Evolutionary conservation across 2,329 filamentous ascomycete species (phyloP), one percentile per base, ranked within the genome.

Genomic region (Epichloe uncinata): DNA sequence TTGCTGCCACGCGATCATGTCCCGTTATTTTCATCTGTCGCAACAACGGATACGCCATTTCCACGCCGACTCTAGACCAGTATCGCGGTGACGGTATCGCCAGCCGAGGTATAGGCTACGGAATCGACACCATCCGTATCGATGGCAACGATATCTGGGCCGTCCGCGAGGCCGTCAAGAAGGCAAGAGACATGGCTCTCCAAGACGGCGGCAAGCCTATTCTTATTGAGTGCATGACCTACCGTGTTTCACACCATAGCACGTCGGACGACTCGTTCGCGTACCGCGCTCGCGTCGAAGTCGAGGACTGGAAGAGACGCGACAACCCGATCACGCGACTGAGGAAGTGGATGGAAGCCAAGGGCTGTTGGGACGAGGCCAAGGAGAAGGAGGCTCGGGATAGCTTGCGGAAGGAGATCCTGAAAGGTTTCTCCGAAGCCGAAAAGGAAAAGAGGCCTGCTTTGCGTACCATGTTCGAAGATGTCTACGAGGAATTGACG

Each of bases 231-330:
- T 89, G 89, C 50, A 95, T 98, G 87, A 91, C 87, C 22, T 98
- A 98, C 69, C 88, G 93, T n/a, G 90, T 97, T 42, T 91, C 87
- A 6, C 89, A 98, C 64, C 93, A 98, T 70, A 95, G 88, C 67
- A 98, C 93, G 0, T 93, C 86, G 0, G 93, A 98, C 62, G 93
- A 98, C 68, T 93, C 86, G 26, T 98, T 96, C 61, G 93, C 93
- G 0, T 98, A 98, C 70, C 85, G 93, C 8, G 89, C 90, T 1
- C 81, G 85, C 26, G 82, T 96, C 1, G 93, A 98, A 62, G 93
- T 98, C 66, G 88, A 95, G 63, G 87, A 95, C 63, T 95, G 89
- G 89, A 95, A 94, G 66, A 75, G 88, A 0, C 74, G 89, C 12
- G 90, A 95, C 62, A 95, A 95, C 60, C 89, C 89, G 2, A 84